Percentiles rank a stretch among this genome's conserved stretches.
Evolutionary conservation across 164 flowering plant species (phyloP).

Genomic region (Sextonia rubra): DNA sequence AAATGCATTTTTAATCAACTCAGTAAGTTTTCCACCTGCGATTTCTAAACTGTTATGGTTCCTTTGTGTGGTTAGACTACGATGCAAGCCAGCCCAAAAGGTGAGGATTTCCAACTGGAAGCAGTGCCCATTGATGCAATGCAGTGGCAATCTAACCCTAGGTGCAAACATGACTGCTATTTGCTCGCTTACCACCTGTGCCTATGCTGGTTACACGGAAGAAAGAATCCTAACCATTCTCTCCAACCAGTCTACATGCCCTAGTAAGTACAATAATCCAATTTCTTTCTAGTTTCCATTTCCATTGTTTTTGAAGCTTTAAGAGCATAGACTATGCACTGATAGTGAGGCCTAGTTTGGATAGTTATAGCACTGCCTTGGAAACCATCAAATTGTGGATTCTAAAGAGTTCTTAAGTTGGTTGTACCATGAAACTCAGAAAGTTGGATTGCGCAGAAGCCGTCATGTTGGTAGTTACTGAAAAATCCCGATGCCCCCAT

Average conservation of each 20-base stretch:
- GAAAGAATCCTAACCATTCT: slow-evolving; percentile 35
- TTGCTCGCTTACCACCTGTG: slow-evolving; percentile 37
- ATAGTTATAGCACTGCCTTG: no score
- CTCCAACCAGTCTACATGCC: slow-evolving; percentile 33
- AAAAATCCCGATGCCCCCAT: no score
- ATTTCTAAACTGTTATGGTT: not conserved
- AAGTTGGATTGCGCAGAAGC: no score
- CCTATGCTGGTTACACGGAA: slow-evolving; percentile 60
- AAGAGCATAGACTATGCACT: no score
- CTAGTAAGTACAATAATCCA: slow-evolving; percentile 10
- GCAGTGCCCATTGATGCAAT: slow-evolving; percentile 48
- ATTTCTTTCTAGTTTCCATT: not conserved
- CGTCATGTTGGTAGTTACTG: no score
- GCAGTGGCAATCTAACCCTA: slow-evolving; percentile 28
- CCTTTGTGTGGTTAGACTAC: slow-evolving; percentile 36
- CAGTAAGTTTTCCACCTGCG: not conserved
- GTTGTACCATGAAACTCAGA: no score
- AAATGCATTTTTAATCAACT: not conserved
- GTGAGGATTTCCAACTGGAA: slow-evolving; percentile 26
- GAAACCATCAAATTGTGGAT: no score
- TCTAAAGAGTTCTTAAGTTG: no score
- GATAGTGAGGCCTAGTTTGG: no score
- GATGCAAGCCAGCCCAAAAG: slow-evolving; percentile 42
- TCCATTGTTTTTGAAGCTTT: no score
- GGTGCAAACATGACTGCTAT: slow-evolving; percentile 30